Evolutionary conservation across 176 grass and related monocot species (phyloP), one percentile per base, ranked within the genome.

Genomic region (Rhynchospora tenuis): DNA sequence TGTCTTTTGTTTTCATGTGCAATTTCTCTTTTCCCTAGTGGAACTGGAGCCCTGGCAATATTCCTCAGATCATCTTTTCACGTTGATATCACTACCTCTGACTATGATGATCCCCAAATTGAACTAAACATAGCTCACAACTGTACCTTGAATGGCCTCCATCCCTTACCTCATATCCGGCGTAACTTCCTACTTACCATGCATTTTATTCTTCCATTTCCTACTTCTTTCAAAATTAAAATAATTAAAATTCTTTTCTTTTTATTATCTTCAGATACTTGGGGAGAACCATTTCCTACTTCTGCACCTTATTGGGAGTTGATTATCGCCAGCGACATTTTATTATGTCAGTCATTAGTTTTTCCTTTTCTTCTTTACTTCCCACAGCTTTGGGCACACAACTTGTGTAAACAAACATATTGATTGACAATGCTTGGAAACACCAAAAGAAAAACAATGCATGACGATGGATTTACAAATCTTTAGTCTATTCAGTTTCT

Each of bases 81-180:
- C 38, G 85, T 98, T 27, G 92, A 98, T 73, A 94, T 94, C 74
- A 98, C 89, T 27, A 98, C 95, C 0, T 93, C 92, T 81, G 95
- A 98, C 81, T 98, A 92, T 42, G 89, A 93, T 66, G 95, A 94
- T 86, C 71, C 59, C 71, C 92, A 98, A 38, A 98, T 98, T 51
- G 90, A 98, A 88, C 83, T 93, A 29, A 98, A 98, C 86, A 98
- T 98, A 81, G 84, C 91, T 48, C 87, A 98, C 67, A 98, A 95
- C 57, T 94, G 90, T 59, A 84, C 66, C 61, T 84, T 54, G 68
- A 98, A 98, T 59, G 62, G 55, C 73, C 84, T 98, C 77, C 60
- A 73, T 78, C 78, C 79, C 42, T 69, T 95, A 73, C 89, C 95
- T 84, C 95, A 98, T 80, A 86, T 98, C 17, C 85, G 84, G 51